phyloP scores from a whole-genome alignment of 2,329 filamentous ascomycete species.

The Claviceps monticola region DNA sequence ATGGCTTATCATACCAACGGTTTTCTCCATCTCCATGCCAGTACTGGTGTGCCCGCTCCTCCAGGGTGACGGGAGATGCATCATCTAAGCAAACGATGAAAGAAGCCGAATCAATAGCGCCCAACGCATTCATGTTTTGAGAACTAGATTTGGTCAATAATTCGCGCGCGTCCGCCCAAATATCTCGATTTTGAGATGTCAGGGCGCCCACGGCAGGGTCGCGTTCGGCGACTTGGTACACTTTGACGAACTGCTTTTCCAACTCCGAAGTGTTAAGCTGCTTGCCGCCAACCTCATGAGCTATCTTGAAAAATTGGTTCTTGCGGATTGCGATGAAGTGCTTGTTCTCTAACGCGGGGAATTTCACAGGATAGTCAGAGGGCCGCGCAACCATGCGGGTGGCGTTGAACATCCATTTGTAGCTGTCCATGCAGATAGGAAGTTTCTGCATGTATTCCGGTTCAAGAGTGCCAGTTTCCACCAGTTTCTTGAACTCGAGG shows the following conservation, averaged over 20 bases:
- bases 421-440: conserved; percentile 96
- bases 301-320: conserved; percentile 94
- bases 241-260: conserved; percentile 72
- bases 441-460: conserved; percentile 98
- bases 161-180: conserved; percentile 76
- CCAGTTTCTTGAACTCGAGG: conserved; percentile 88
- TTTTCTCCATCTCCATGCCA: conserved; percentile 97
- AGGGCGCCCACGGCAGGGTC: conserved; percentile 67
- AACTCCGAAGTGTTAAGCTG: conserved; percentile 82
- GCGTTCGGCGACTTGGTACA: conserved; percentile 65
- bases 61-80: conserved; percentile 76
- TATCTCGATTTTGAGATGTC: conserved; percentile 84
- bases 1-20: conserved; percentile 95
- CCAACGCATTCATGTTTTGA: conserved; percentile 62
- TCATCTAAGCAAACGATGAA: conserved; percentile 93
- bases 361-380: conserved; percentile 74
- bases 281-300: conserved; percentile 66
- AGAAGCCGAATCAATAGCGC: conserved; percentile 74
- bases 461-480: conserved; percentile 70
- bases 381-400: conserved; percentile 73
- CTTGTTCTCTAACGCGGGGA: conserved; percentile 58
- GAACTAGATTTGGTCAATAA: conserved; percentile 63
- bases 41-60: conserved; percentile 91
- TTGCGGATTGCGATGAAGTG: conserved; percentile 85
- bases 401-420: conserved; percentile 98